Percentiles rank a stretch among this genome's conserved stretches.
phyloP scores from a whole-genome alignment of 768 basidiomycete species.

The Boletus rubropictus region DNA sequence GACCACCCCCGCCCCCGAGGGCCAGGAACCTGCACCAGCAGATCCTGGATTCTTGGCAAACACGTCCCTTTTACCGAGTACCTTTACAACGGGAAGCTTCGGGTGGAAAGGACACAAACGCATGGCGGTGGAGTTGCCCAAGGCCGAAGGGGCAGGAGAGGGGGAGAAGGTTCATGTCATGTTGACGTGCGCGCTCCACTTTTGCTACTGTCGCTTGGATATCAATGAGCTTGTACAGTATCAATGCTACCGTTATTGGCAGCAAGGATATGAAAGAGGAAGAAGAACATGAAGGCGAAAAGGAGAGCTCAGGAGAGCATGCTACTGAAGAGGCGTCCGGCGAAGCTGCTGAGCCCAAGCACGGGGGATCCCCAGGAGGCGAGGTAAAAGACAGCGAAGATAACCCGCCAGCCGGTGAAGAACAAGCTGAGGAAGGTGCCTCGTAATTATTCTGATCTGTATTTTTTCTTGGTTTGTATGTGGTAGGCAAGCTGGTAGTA shows the following conservation, averaged over 20 bases:
- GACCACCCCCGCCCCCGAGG: conserved; percentile 43
- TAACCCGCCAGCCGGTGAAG: conserved; percentile 16
- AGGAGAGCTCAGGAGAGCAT: conserved; percentile 20
- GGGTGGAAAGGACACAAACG: conserved; percentile 80
- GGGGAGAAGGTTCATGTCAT: conserved; percentile 67
- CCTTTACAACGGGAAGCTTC: conserved; percentile 71
- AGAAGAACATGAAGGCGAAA: conserved; percentile 32
- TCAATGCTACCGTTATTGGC: conserved; percentile 72
- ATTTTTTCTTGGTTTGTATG: conserved; percentile 3
- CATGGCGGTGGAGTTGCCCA: conserved; percentile 57
- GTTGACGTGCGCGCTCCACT: conserved; percentile 52
- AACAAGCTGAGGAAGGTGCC: conserved; percentile 14
- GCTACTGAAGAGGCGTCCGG: conserved; percentile 27
- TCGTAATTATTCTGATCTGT: conserved; percentile 12
- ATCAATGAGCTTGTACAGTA: conserved; percentile 34
- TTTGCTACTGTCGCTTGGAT: background rate
- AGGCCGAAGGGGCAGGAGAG: conserved; percentile 40
- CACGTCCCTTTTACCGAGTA: conserved; percentile 49
- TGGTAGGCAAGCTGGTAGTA: background rate
- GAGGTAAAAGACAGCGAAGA: conserved; percentile 24
- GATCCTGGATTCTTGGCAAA: conserved; percentile 62
- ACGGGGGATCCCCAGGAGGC: conserved; percentile 18
- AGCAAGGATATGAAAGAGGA: conserved; percentile 51
- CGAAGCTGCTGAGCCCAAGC: conserved; percentile 22
- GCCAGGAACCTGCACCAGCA: conserved; percentile 28